Conservation (phyloP, 148 eudicot genomes). For the Fagopyrum homotropicum region DNA sequence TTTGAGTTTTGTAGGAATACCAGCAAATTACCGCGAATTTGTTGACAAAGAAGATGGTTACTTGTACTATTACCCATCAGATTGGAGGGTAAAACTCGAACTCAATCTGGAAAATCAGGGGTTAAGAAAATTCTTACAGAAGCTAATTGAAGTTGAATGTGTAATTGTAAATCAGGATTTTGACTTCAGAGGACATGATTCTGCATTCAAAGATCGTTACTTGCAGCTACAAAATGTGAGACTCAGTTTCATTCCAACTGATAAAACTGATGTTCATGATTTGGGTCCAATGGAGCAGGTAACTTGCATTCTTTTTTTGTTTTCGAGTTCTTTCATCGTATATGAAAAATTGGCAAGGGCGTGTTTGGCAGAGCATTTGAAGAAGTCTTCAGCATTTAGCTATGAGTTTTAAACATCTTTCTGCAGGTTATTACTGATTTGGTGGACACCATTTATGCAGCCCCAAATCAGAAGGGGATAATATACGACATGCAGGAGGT, state of each 20-base stretch:
- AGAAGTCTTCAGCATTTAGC: too few species aligned
- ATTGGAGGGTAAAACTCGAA: conserved; percentile 75
- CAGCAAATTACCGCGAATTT: conserved; percentile 45
- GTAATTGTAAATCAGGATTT: conserved; percentile 45
- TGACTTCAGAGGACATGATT: conserved; percentile 77
- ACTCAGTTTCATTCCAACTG: conserved; percentile 79
- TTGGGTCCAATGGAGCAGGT: conserved; percentile 75
- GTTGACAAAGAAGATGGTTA: conserved; percentile 80
- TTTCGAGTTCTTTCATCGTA: neutral
- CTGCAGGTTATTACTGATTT: conserved; percentile 48
- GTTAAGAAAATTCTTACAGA: neutral
- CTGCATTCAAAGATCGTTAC: conserved; percentile 77
- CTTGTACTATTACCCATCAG: conserved; percentile 84
- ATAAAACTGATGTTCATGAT: conserved; percentile 68
- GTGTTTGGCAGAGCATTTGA: too few species aligned
- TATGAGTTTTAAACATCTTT: neutral
- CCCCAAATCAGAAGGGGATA: conserved; percentile 59
- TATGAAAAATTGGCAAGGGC: too few species aligned
- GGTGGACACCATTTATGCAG: conserved; percentile 54
- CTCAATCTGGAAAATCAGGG: neutral
- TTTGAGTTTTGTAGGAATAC: conserved; percentile 31
- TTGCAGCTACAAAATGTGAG: conserved; percentile 76
- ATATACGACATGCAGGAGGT: conserved; percentile 73
- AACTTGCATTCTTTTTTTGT: neutral
- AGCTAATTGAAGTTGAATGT: neutral